Base-by-base conservation (phyloP, 2,329 filamentous ascomycete genomes). In the Sporothrix schenckii region DNA sequence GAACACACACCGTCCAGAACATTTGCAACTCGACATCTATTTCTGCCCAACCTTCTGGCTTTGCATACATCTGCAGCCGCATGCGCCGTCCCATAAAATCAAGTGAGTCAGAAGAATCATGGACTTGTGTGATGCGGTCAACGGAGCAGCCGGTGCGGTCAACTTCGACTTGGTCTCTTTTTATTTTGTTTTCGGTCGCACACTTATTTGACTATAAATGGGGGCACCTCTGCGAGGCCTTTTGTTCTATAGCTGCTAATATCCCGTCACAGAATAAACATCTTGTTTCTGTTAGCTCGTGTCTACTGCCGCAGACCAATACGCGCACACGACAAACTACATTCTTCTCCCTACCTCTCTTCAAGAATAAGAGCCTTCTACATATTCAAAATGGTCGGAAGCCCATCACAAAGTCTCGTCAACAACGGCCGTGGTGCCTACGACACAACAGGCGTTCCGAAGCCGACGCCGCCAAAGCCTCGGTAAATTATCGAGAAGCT, bases 401-500 rank as follows among this genome's bases (percentile, higher is more conserved):
- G 74, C 74, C 74, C 75, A 72, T 77, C 77, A 71, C 75, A 77
- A 73, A 69, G 72, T 53, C 72, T 74, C 61, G 71, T 75, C 75
- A 79, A 80, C 76, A 76, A 78, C 69, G 79, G 78, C 75, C 76
- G 79, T 14, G 78, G 78, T 39, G 79, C 78, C 72, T 80, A 80
- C 69, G 79, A 80, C 72, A 80, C 78, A 70, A 80, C 79, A 39
- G 79, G 79, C 39, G 77, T 80, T 11, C 78, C 78, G 47, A 80
- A 80, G 75, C 79, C 79, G 13, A 76, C 77, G 66, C 79, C 78
- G 69, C 79, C 78, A 41, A 79, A 80, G 76, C 76, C 78, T 52
- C 76, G 77, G 72, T 79, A 79, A 77, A 52, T 10, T 10, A 21
- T 39, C 50, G 34, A 14, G 47, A 21, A 9, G 7, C 2, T 34